phyloP scores from a whole-genome alignment of 1,284 basidiomycete species.

The Tilletia walkeri region DNA sequence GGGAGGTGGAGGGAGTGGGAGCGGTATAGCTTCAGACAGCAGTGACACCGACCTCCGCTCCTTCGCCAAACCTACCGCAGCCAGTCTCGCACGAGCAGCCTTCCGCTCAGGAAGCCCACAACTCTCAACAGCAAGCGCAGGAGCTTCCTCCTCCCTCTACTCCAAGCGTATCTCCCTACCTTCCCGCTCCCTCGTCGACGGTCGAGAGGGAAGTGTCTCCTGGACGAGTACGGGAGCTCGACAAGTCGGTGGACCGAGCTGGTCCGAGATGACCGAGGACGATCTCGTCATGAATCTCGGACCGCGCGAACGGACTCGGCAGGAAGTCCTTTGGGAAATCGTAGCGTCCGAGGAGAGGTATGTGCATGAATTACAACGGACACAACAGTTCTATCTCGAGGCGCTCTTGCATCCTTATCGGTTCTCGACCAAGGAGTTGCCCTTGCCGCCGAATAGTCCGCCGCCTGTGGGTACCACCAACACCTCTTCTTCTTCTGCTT shows the following conservation, averaged over 20 bases:
- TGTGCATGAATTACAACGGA: slow-evolving; percentile 79
- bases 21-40: neutral
- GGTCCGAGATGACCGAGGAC: slow-evolving; percentile 92
- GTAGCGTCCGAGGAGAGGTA: slow-evolving; percentile 96
- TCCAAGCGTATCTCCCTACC: neutral
- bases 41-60: neutral
- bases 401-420: slow-evolving; percentile 78
- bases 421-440: slow-evolving; percentile 32
- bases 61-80: slow-evolving; percentile 39
- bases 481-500: neutral
- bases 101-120: neutral
- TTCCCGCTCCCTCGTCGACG: slow-evolving; percentile 3
- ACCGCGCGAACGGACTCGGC: slow-evolving; percentile 85
- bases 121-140: neutral
- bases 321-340: slow-evolving; percentile 97
- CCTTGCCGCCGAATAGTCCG: slow-evolving; percentile 18
- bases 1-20: too few relatives aligned
- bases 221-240: slow-evolving; percentile 15
- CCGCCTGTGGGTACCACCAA: neutral
- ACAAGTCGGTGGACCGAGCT: slow-evolving; percentile 62
- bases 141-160: neutral
- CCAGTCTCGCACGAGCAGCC: slow-evolving; percentile 29
- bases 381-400: slow-evolving; percentile 89
- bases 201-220: neutral
- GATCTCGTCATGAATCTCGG: slow-evolving; percentile 91